Percentiles rank a stretch among this genome's conserved stretches.
Evolutionary conservation across 2,329 filamentous ascomycete genomes (phyloP).

Genomic region (Paracoccidioides lutzii): DNA sequence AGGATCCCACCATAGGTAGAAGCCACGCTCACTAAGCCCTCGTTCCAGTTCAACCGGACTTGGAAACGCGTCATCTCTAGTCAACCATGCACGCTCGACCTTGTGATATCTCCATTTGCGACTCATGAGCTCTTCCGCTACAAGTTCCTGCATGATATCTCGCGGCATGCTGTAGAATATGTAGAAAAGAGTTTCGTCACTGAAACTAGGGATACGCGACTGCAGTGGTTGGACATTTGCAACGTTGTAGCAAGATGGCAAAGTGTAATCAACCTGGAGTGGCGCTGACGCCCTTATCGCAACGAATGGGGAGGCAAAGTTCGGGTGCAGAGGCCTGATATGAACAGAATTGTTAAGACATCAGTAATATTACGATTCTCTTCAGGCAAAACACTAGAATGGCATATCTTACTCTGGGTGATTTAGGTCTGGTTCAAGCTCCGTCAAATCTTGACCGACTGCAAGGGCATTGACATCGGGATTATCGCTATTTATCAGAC

Average conservation of each 20-base stretch:
- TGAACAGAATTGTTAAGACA: constrained; percentile 8
- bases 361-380: neutral
- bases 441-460: constrained; percentile 51
- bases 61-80: constrained; percentile 35
- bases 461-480: constrained; percentile 42
- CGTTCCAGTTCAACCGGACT: constrained; percentile 37
- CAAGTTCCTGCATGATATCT: constrained; percentile 53
- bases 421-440: constrained; percentile 51
- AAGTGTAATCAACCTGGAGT: constrained; percentile 49
- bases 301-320: constrained; percentile 51
- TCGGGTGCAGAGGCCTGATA: constrained; percentile 47
- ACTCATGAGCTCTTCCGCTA: constrained; percentile 47
- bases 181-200: constrained; percentile 53
- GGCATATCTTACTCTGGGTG: constrained; percentile 41
- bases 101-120: constrained; percentile 43
- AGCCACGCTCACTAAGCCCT: constrained; percentile 37
- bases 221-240: constrained; percentile 52
- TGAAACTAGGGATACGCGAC: constrained; percentile 46
- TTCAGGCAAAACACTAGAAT: neutral
- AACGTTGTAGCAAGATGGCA: constrained; percentile 53
- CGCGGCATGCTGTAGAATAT: constrained; percentile 57
- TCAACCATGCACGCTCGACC: constrained; percentile 40
- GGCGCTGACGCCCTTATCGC: constrained; percentile 43
- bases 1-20: constrained; percentile 40
- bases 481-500: constrained; percentile 43